Evolutionary conservation across 2,329 filamentous ascomycete species (phyloP).

Genomic region (Stachybotrys chlorohalonatus): DNA sequence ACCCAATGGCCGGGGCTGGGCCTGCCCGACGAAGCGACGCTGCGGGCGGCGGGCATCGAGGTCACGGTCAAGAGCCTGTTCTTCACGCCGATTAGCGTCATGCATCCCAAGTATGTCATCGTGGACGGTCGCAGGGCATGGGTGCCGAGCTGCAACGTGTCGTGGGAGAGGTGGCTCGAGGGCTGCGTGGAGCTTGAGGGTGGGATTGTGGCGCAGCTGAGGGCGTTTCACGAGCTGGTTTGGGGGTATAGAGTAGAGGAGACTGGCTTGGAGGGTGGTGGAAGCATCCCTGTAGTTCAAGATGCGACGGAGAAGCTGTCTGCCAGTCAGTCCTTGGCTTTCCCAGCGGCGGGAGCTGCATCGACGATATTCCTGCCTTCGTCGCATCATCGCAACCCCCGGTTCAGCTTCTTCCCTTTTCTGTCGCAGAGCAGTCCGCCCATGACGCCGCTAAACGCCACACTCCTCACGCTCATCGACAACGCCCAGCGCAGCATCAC

Average conservation of each 20-base stretch:
- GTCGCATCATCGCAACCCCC: conserved; percentile 60
- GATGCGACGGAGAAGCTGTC: conserved; percentile 9
- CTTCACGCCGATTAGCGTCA: conserved; percentile 72
- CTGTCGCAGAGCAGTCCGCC: conserved; percentile 40
- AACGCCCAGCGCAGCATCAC: conserved; percentile 51
- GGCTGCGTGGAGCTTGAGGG: conserved; percentile 62
- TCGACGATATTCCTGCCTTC: conserved; percentile 63
- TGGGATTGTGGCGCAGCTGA: conserved; percentile 48
- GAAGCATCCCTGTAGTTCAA: not conserved
- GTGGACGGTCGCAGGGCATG: conserved; percentile 59
- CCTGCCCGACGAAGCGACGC: conserved; percentile 43
- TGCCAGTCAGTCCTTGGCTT: conserved; percentile 18
- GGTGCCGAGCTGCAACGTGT: conserved; percentile 74
- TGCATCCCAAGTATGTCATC: conserved; percentile 78
- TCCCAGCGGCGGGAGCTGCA: conserved; percentile 16
- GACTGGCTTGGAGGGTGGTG: not conserved
- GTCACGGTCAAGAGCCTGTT: conserved; percentile 70
- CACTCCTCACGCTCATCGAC: conserved; percentile 51
- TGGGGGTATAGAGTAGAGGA: conserved; percentile 35
- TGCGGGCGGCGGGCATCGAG: conserved; percentile 52
- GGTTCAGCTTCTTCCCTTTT: conserved; percentile 52
- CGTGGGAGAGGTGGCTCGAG: conserved; percentile 84
- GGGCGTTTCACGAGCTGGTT: conserved; percentile 58
- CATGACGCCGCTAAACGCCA: conserved; percentile 57
- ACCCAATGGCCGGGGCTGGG: conserved; percentile 55